Base-by-base conservation (phyloP, 345 rosid genomes). In the Brassica juncea region DNA sequence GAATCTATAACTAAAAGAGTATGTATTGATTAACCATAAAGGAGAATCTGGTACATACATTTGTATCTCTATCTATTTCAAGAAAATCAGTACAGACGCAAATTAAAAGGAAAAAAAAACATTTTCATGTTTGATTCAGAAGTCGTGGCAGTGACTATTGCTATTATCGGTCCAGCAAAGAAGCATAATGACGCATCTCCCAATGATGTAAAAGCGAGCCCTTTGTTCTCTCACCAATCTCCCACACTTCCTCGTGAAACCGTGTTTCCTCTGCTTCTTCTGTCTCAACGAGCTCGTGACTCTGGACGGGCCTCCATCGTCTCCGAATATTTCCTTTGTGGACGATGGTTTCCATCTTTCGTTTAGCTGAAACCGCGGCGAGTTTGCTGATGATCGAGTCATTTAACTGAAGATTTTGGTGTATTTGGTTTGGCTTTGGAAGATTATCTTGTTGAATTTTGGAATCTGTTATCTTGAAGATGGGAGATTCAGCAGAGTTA, bases 121-220 rank as follows among this genome's bases (percentile, higher is more conserved):
- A 37, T 10, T 16, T 14, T 21, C 19, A 19, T 44, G 10, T 68
- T 16, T 47, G 32, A 44, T 2, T 49, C 21, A 47, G 68, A 19
- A 42, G n/a, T 79, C 2, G 25, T 89, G 82, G 80, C 78, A 90
- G 49, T 52, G 5, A 31, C 84, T 72, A 27, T 88, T 86, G 25
- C 86, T 86, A 31, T 84, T 87, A 42, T 94, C 98, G 19, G 86
- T 88, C 99, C 98, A 94, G 82, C 99, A 94, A 69, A 94, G 84
- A 70, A 94, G 97, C 97, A 94, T 91, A 37, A 88, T 65, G 25
- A 94, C 90, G 54, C 99, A 94, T 28, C 98, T 90, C 66, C 99
- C 68, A 86, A 92, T 75, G 91, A 94, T 92, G 85, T 94, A 94
- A 82, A 92, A 94, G 27, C 93, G 87, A 47, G 99, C 99, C 78